These are phyloP conservation scores for Umbelopsis sp. DNA, from an alignment of 371 early-diverging fungal genomes.

Conservation along the genomic window DNA sequence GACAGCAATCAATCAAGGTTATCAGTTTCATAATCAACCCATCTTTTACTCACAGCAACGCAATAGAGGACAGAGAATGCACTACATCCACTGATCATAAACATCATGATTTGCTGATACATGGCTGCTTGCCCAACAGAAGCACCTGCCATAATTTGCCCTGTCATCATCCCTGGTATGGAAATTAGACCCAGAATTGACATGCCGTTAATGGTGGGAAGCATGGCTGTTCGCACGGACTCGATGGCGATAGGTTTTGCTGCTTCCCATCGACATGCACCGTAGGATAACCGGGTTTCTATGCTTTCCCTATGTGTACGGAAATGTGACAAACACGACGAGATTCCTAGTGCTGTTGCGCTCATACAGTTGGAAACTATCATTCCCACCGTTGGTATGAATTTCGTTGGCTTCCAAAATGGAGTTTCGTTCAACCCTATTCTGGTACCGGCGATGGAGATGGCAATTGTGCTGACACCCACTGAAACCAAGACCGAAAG, in stretches of 20 bases:
- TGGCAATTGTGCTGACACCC: conserved; percentile 49
- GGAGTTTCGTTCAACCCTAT: conserved; percentile 75
- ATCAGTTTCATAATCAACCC: neutral
- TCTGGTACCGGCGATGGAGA: conserved; percentile 60
- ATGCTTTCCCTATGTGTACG: conserved; percentile 46
- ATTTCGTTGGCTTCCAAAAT: conserved; percentile 74
- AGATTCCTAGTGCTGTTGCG: conserved; percentile 78
- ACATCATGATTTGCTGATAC: conserved; percentile 86
- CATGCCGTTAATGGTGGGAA: conserved; percentile 84
- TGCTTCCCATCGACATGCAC: conserved; percentile 86
- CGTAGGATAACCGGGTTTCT: conserved; percentile 76
- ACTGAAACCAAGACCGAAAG: conserved; percentile 49
- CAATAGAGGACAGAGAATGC: conserved; percentile 67
- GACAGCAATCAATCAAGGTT: neutral
- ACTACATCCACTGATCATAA: conserved; percentile 78
- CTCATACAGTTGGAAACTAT: conserved; percentile 85
- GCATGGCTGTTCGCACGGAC: conserved; percentile 72
- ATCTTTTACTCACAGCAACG: conserved; percentile 47
- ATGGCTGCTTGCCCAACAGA: conserved; percentile 77
- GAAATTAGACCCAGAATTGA: conserved; percentile 86
- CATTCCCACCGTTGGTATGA: conserved; percentile 90
- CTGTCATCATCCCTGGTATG: conserved; percentile 93
- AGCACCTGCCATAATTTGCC: conserved; percentile 86
- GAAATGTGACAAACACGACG: conserved; percentile 64
- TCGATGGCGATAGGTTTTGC: conserved; percentile 75